Base-by-base conservation (phyloP, 208 protist genomes). In the Trypanosoma conorhini region DNA sequence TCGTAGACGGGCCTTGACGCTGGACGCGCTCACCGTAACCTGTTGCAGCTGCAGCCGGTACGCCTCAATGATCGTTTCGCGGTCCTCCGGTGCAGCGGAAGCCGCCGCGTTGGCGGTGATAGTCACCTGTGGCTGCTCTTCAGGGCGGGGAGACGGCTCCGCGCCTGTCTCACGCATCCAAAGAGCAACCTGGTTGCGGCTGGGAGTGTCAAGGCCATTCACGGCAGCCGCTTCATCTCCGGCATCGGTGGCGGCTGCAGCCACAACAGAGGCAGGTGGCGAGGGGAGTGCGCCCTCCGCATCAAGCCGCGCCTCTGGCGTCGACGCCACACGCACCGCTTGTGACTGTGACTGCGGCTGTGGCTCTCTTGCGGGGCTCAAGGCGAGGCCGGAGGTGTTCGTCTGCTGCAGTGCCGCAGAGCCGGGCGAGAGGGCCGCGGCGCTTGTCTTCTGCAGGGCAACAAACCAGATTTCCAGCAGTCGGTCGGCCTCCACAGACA, bases 381-480 rank as follows among this genome's bases (percentile, higher is more conserved):
- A 46, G 5, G 8, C 5, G 42, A 10, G 1, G 9, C 42, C 5
- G 17, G 42, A 3, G 42, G 42, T 19, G 8, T 46, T 46, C 15
- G 9, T 19, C 42, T 19, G 42, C 15, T 46, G 17, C 38, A 38
- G 21, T 51, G 35, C 55, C 55, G 5, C 17, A 55, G 62, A 55
- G 26, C 22, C 28, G 28, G 52, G 26, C 31, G 50, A 57, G 30
- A 5, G 48, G 21, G 48, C 31, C n/a, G 52, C 63, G 5, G 28
- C 12, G 51, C 50, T 59, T 30, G 24, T 68, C 33, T 31, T 68
- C n/a, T 59, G 50, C 48, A 68, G 33, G 5, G 63, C 63, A 19
- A n/a, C 31, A 59, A 59, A 13, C 63, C 63, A 59, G 21, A 59
- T 21, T 30, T 59, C 51, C 1, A 68, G 24, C 63, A 68, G 15